Conservation (phyloP, 495 filamentous ascomycete species). For the Aspergillus carlsbadensis region DNA sequence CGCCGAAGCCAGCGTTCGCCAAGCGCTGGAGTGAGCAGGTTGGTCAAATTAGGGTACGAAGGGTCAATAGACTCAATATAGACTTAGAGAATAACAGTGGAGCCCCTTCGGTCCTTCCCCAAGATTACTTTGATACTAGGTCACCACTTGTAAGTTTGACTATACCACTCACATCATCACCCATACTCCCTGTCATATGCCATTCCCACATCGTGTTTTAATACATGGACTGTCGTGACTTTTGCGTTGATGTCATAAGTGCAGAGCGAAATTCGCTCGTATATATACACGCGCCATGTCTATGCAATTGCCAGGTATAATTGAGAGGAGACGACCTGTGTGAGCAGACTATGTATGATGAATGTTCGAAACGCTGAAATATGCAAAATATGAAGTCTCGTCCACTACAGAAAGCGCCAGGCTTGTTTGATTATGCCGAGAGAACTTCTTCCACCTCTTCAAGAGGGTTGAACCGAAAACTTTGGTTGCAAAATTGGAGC, state of each 20-base stretch:
- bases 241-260: background rate
- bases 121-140: no score
- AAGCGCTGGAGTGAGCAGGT: no score
- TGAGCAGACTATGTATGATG: background rate
- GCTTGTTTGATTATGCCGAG: background rate
- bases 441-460: background rate
- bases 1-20: no score
- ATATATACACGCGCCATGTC: background rate
- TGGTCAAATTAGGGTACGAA: no score
- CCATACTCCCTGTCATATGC: no score
- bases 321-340: background rate
- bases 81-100: no score
- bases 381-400: background rate
- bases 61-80: no score
- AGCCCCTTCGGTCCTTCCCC: no score
- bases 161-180: no score
- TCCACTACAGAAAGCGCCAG: background rate
- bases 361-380: constrained; percentile 4
- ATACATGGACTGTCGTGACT: background rate
- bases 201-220: no score
- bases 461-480: background rate
- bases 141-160: no score
- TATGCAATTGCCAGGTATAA: background rate
- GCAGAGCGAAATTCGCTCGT: constrained; percentile 1
- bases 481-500: background rate